Evolutionary conservation across 108 stramenopile genomes (phyloP).

Genomic region (Asterionellopsis glacialis): DNA sequence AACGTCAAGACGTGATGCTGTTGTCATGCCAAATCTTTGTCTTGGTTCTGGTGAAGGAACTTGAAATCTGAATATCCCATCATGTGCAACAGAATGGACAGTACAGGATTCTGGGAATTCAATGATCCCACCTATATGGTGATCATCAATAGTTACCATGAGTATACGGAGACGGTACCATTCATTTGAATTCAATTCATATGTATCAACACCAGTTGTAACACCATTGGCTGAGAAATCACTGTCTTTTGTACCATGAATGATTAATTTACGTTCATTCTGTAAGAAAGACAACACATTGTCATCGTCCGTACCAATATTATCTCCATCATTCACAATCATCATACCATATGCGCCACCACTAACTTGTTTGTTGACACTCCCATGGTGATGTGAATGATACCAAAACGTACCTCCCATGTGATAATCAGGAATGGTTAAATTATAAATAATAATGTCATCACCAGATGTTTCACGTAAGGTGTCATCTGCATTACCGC

Average conservation of each 20-base stretch:
- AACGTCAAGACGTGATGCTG: constrained; percentile 33
- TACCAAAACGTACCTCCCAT: constrained; percentile 37
- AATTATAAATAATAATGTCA: constrained; percentile 23
- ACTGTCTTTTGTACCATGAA: constrained; percentile 5
- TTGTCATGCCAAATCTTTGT: constrained; percentile 18
- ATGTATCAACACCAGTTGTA: not conserved
- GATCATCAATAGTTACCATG: constrained; percentile 13
- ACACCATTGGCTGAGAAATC: constrained; percentile 2
- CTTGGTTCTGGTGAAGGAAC: constrained; percentile 5
- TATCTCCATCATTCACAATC: constrained; percentile 17
- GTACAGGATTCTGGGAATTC: constrained; percentile 14
- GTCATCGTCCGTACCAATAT: not conserved
- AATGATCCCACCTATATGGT: not conserved
- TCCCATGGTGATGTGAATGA: constrained; percentile 30
- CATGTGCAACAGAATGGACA: constrained; percentile 27
- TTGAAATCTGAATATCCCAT: constrained; percentile 34
- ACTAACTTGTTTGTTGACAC: constrained; percentile 10
- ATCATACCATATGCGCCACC: constrained; percentile 41
- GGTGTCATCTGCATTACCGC: constrained; percentile 22
- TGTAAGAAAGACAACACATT: not conserved
- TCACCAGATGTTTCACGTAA: constrained; percentile 21
- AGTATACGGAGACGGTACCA: constrained; percentile 28
- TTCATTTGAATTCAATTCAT: constrained; percentile 2
- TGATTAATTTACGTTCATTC: not conserved
- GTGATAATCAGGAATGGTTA: constrained; percentile 13